Conservation (phyloP, 768 basidiomycete species). For the Russula emetica region DNA sequence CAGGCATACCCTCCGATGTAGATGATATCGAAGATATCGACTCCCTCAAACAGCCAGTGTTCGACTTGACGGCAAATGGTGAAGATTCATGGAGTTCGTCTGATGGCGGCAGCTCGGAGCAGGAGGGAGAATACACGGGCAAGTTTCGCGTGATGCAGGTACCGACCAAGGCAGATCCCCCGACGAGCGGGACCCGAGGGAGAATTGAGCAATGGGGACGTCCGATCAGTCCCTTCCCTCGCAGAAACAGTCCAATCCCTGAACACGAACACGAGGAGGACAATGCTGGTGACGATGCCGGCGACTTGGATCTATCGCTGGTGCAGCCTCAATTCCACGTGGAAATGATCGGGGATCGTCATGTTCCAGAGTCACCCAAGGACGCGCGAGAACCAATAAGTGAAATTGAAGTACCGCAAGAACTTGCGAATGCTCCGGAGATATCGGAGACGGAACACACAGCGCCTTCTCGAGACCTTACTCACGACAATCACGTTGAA, state of each 20-base stretch:
- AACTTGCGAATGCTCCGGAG: neutral
- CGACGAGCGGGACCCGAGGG: constrained; percentile 49
- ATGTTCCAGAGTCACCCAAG: constrained; percentile 8
- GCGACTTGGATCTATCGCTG: constrained; percentile 6
- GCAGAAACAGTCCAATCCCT: constrained; percentile 27
- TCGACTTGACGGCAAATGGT: constrained; percentile 27
- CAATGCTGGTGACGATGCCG: constrained; percentile 27
- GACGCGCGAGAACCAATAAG: constrained; percentile 1
- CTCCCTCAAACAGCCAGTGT: constrained; percentile 24
- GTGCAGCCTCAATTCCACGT: constrained; percentile 2
- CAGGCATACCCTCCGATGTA: constrained; percentile 23
- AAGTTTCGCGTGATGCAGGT: constrained; percentile 52
- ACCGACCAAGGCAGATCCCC: constrained; percentile 62
- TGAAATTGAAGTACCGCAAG: constrained; percentile 9
- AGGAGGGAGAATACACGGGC: constrained; percentile 65
- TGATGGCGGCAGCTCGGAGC: constrained; percentile 35
- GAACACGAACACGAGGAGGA: constrained; percentile 33
- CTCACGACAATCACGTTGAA: constrained; percentile 7
- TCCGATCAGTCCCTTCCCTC: constrained; percentile 65
- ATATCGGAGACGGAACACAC: neutral
- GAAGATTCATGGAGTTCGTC: constrained; percentile 25
- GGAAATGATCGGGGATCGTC: neutral
- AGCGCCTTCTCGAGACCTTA: neutral
- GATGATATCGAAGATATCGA: constrained; percentile 27
- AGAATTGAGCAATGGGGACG: constrained; percentile 61